Evolutionary conservation across 495 filamentous ascomycete species (phyloP), one percentile per base, ranked within the genome.

Genomic region (Aspergillus sparsus): DNA sequence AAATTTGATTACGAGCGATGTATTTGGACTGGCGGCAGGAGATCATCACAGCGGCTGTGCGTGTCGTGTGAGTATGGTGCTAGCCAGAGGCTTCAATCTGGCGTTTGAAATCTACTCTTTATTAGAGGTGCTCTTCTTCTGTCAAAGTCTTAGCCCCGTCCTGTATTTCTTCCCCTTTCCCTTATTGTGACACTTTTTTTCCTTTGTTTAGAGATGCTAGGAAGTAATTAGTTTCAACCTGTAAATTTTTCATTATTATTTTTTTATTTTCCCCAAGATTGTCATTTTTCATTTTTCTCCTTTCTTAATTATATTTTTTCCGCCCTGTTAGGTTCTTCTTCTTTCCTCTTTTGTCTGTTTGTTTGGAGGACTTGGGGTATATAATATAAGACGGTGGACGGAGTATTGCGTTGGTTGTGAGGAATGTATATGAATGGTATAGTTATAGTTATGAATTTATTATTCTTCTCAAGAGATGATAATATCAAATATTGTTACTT

Each of bases 1-100:
- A 88, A 83, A 60, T 39, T 44, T 54, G 9, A 54, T 49, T 49
- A n/a, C 42, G 45, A 55, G 45, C 45, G 35, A 53, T 32, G 11
- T 12, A 50, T 21, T 21, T n/a, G 32, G 16, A 58, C 45, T 55
- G 49, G 21, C 55, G 36, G 27, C 50, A 53, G 50, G 50, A 46
- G 33, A 31, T 46, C 3, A 57, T 62, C 10, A 50, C 34, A 11
- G 36, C 10, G 55, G 55, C 39, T 36, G 44, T 34, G 35, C 8
- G 8, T 51, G 27, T 34, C 21, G 34, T 47, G 45, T 42, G 44
- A 47, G 6, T 47, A 18, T 18, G 44, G 27, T 7, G 44, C n/a
- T 21, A 57, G 54, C 41, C 49, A 53, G 18, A 53, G 36, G 16
- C 36, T 12, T 52, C 35, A n/a, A 32, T 12, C 35, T 63, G 27